phyloP scores from a whole-genome alignment of 2,329 filamentous ascomycete species.

The Madurella mycetomatis region DNA sequence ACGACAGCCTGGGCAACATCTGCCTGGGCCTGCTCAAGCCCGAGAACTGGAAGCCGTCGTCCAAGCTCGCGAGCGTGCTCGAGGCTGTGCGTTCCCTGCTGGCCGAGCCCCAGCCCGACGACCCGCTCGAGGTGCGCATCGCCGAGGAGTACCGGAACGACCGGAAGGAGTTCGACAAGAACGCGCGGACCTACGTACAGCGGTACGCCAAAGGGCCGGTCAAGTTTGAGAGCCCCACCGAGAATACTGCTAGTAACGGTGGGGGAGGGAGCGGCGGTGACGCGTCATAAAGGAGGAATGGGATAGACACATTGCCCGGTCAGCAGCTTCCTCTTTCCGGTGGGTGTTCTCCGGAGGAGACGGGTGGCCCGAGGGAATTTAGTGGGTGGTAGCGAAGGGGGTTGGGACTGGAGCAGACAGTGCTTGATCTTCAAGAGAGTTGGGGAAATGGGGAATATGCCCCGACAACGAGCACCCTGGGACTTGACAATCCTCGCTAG shows the following conservation, averaged over 20 bases:
- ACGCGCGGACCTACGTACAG: constrained; percentile 67
- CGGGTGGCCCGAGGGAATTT: too few species aligned
- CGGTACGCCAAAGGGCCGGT: constrained; percentile 59
- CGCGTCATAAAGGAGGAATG: background rate
- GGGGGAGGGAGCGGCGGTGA: background rate
- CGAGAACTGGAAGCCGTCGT: constrained; percentile 89
- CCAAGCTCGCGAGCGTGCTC: constrained; percentile 70
- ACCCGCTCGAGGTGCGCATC: constrained; percentile 81
- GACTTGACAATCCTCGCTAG: too few species aligned
- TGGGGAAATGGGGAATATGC: too few species aligned
- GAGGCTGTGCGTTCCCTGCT: constrained; percentile 72
- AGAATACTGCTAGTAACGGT: constrained; percentile 19
- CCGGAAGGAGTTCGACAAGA: constrained; percentile 65
- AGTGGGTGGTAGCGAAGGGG: too few species aligned
- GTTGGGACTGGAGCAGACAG: too few species aligned
- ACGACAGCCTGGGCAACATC: constrained; percentile 79
- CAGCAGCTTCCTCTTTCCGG: too few species aligned
- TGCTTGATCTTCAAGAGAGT: too few species aligned
- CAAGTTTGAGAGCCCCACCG: constrained; percentile 33
- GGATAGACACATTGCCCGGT: background rate
- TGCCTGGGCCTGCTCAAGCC: constrained; percentile 78
- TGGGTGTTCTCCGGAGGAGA: too few species aligned
- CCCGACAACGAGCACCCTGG: too few species aligned
- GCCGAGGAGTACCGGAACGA: constrained; percentile 77
- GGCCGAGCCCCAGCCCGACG: constrained; percentile 78